Evolutionary conservation across 208 protist genomes (phyloP), one percentile per base, ranked within the genome.

Genomic region (Tritrichomonas musculus): DNA sequence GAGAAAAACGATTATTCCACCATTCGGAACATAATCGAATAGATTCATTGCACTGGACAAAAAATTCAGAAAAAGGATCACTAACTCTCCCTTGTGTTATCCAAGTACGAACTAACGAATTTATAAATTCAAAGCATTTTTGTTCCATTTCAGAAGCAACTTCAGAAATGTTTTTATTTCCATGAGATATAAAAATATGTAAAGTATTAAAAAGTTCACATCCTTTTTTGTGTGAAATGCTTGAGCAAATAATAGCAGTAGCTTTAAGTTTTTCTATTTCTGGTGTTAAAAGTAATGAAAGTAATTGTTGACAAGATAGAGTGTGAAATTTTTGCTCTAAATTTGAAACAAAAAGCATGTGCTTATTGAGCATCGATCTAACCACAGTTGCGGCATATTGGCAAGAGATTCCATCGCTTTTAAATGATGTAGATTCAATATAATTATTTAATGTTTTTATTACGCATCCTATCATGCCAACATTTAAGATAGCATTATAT

Each of bases 61-160:
- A 88, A 39, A 88, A 88, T 39, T 88, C 77, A 17, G 44, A 44
- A 88, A 57, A 88, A 57, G 44, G 77, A 88, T 57, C 77, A 57
- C 25, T 88, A 20, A 88, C 47, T 88, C 25, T 36, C 1, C 77
- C 77, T 17, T 36, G 77, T 39, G 77, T 39, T 2, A 57, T 57
- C 77, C 77, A 88, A 39, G 33, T 36, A 33, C 47, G 0, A 20
- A 88, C n/a, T 27, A 88, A 33, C 1, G 25, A 27, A 14, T 57
- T 27, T n/a, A 88, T 88, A 44, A 57, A 33, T 17, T 88, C 14
- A 30, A 88, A 88, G 39, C 41, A 88, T n/a, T 53, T 44, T 9
- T 88, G 27, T 13, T 30, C 33, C 77, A 88, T 88, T 57, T 36
- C 5, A 57, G 44, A 33, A 20, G 77, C 8, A 36, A 88, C 77